These are phyloP conservation scores for Penicillium robsamsonii DNA, from an alignment of 495 filamentous ascomycete genomes.

Conservation along the genomic window DNA sequence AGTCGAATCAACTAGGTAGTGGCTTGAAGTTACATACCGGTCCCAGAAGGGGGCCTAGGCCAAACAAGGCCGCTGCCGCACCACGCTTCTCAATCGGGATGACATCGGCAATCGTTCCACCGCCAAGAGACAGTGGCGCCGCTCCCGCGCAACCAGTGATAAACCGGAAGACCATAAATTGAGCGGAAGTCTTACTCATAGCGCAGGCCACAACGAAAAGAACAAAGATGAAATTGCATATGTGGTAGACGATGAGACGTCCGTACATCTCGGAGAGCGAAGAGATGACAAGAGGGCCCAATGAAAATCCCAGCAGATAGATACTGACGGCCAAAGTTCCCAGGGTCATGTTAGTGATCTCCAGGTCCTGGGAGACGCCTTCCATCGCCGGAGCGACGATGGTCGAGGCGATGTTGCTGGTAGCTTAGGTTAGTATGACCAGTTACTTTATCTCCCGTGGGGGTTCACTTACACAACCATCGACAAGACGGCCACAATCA, in stretches of 20 bases:
- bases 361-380: neutral
- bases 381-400: neutral
- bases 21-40: neutral
- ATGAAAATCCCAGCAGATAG: neutral
- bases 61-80: neutral
- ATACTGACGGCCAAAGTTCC: neutral
- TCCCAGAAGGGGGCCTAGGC: neutral
- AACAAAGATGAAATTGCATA: neutral
- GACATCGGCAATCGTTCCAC: neutral
- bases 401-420: neutral
- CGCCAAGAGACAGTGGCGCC: neutral
- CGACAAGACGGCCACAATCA: neutral
- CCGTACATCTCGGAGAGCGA: slow-evolving; percentile 3
- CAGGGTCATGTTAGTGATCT: neutral
- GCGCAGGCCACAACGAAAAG: neutral
- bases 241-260: neutral
- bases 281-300: neutral
- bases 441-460: neutral
- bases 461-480: neutral
- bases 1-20: neutral
- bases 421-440: neutral
- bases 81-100: neutral
- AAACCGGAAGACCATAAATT: neutral
- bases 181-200: neutral
- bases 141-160: neutral